Conservation (phyloP, 1,139 yeast genomes). For the Kazachstania sp. region DNA sequence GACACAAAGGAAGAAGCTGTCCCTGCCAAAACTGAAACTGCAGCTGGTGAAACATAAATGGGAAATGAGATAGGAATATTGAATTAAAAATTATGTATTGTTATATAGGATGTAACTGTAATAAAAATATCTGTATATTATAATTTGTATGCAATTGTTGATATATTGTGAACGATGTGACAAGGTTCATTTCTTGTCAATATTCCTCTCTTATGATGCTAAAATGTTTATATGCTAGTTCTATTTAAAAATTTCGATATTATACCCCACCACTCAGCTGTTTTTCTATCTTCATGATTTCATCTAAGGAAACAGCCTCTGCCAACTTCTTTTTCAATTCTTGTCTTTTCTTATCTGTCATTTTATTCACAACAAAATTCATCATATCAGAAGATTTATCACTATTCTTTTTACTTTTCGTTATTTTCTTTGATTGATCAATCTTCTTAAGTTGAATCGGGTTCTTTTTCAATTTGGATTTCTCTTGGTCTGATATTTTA, state of each 20-base stretch:
- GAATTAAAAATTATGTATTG: too few relatives aligned
- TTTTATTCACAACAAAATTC: constrained; percentile 33
- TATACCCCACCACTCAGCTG: constrained; percentile 26
- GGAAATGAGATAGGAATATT: too few relatives aligned
- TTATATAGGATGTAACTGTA: too few relatives aligned
- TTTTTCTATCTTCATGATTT: constrained; percentile 62
- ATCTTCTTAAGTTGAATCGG: constrained; percentile 3
- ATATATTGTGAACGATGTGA: too few relatives aligned
- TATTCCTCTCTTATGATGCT: neutral
- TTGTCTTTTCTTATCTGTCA: constrained; percentile 45
- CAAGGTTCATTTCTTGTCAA: neutral
- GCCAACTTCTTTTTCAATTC: constrained; percentile 46
- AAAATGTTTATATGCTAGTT: neutral
- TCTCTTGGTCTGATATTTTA: constrained; percentile 49
- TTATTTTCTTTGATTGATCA: constrained; percentile 27
- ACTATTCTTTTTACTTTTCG: constrained; percentile 10
- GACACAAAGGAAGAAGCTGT: neutral
- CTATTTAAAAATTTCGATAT: neutral
- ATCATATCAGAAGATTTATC: constrained; percentile 30
- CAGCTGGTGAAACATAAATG: constrained; percentile 4
- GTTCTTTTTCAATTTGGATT: constrained; percentile 29
- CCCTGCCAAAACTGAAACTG: neutral
- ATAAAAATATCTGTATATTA: too few relatives aligned
- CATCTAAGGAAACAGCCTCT: constrained; percentile 60
- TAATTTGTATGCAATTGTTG: too few relatives aligned